Base-by-base conservation (phyloP, 306 rosid genomes). In the Dryas octopetala region DNA sequence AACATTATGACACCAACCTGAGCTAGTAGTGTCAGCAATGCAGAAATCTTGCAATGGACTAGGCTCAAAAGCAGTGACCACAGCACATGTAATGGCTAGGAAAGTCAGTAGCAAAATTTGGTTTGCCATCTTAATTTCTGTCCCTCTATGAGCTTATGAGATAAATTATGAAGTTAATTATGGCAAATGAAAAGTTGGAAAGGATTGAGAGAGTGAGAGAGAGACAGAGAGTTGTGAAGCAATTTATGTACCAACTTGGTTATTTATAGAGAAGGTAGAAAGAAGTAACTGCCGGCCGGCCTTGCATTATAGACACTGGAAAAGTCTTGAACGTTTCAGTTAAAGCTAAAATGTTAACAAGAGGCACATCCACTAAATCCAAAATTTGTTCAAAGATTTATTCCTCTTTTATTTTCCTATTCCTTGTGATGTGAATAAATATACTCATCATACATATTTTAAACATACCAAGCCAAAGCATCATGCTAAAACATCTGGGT, bases 11-110 rank as follows among this genome's bases (percentile, higher is more conserved):
- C 13, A 4, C 12, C 3, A 26, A 71, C 84, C 84, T 71, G 64
- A 40, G 75, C 40, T 45, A 17, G 81, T 51, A 26, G 71, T 13
- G 19, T 81, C 85, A 19, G 23, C 23, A 19, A 19, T 0, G n/a
- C n/a, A n/a, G n/a, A n/a, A n/a, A n/a, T n/a, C n/a, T n/a, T n/a
- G n/a, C n/a, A n/a, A n/a, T n/a, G n/a, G n/a, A n/a, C n/a, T n/a
- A n/a, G n/a, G n/a, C n/a, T n/a, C n/a, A n/a, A n/a, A n/a, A n/a
- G n/a, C n/a, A n/a, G n/a, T n/a, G n/a, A n/a, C n/a, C n/a, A n/a
- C n/a, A n/a, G n/a, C n/a, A n/a, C n/a, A n/a, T n/a, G n/a, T n/a
- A n/a, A n/a, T n/a, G n/a, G n/a, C n/a, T n/a, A n/a, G n/a, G n/a
- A n/a, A n/a, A n/a, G n/a, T n/a, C n/a, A n/a, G n/a, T n/a, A n/a